These are phyloP conservation scores for Coriaria nepalensis DNA, from an alignment of 306 rosid species.

Conservation along the genomic window DNA sequence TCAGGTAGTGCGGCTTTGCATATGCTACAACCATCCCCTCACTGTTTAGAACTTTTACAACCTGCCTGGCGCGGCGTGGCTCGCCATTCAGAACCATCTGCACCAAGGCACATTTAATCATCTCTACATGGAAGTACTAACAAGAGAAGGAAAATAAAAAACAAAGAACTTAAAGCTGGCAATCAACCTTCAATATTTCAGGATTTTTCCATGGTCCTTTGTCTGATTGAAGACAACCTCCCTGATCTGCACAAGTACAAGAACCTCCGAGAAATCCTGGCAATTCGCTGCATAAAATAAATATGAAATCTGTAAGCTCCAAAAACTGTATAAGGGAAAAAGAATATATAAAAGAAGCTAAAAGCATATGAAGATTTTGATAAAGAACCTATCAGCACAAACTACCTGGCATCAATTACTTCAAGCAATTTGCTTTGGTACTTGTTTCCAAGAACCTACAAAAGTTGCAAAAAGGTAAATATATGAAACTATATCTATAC, in stretches of 20 bases:
- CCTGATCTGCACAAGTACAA: constrained; percentile 76
- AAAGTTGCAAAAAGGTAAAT: no score
- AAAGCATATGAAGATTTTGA: no score
- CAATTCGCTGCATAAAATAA: constrained; percentile 38
- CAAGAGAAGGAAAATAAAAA: no score
- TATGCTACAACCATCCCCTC: constrained; percentile 85
- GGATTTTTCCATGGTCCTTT: constrained; percentile 92
- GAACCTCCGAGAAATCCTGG: constrained; percentile 83
- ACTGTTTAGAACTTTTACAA: constrained; percentile 72
- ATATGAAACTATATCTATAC: no score
- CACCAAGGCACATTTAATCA: constrained; percentile 16
- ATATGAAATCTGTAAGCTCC: no score
- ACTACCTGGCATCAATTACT: no score
- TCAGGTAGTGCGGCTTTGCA: constrained; percentile 71
- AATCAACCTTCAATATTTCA: constrained; percentile 56
- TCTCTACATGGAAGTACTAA: neutral
- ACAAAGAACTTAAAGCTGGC: no score
- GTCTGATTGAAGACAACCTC: constrained; percentile 88
- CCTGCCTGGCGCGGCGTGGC: constrained; percentile 65
- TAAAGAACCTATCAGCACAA: no score
- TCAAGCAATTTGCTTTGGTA: no score
- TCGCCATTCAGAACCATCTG: constrained; percentile 86
- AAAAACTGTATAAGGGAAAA: no score
- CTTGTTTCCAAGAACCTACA: no score
- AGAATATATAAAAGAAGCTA: no score